Conservation (phyloP, 2,329 filamentous ascomycete genomes). For the Apiospora kogelbergensis region DNA sequence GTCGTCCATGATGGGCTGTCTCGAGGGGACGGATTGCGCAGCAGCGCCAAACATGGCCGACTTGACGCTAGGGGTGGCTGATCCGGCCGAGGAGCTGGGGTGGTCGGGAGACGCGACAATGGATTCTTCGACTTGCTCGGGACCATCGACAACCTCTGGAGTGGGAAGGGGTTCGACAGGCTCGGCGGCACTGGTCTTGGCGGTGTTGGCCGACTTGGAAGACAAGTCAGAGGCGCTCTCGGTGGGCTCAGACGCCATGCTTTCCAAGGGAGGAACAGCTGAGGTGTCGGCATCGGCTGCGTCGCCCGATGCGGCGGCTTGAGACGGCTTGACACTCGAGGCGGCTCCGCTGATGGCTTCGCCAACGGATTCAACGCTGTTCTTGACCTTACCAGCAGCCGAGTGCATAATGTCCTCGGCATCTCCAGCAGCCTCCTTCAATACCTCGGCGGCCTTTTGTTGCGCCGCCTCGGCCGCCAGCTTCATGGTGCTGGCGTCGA, state of each 20-base stretch:
- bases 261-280: constrained; percentile 22
- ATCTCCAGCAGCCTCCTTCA: constrained; percentile 25
- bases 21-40: constrained; percentile 49
- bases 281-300: constrained; percentile 22
- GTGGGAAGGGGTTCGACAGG: constrained; percentile 22
- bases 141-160: constrained; percentile 22
- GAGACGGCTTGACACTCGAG: constrained; percentile 20
- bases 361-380: constrained; percentile 11
- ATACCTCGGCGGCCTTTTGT: constrained; percentile 29
- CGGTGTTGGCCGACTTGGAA: constrained; percentile 16
- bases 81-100: constrained; percentile 20
- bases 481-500: constrained; percentile 45
- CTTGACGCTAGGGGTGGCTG: constrained; percentile 37
- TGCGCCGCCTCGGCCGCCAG: constrained; percentile 25
- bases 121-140: constrained; percentile 34
- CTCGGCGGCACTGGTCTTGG: constrained; percentile 27
- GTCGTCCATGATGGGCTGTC: constrained; percentile 42
- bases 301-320: constrained; percentile 20
- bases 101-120: constrained; percentile 30
- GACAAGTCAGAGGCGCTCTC: constrained; percentile 15
- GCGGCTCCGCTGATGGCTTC: constrained; percentile 32
- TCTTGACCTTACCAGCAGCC: constrained; percentile 7
- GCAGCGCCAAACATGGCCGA: constrained; percentile 50
- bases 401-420: constrained; percentile 18
- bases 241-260: constrained; percentile 22